Evolutionary conservation across 1,284 basidiomycete genomes (phyloP), one percentile per base, ranked within the genome.

Genomic region (Ceratobasidium sp.): DNA sequence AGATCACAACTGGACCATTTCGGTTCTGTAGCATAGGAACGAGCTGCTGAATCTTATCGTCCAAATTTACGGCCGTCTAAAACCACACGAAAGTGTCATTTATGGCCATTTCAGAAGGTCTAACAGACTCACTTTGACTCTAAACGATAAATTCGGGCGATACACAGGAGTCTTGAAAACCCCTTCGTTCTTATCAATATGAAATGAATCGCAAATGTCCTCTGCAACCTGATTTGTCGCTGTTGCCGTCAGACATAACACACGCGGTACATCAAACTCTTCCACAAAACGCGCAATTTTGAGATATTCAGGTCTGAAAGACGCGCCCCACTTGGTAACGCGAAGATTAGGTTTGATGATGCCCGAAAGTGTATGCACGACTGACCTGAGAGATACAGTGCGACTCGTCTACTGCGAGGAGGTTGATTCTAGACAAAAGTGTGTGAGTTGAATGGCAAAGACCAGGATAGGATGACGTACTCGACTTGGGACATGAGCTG

Each of bases 241-340:
- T 6, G 78, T 79, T 8, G 78, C 78, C 10, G 78, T 79, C 45
- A 79, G 54, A 58, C 78, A 79, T 26, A 79, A 54, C 26, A 68
- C 64, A 26, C 78, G 61, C 23, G 65, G 33, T 20, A 74, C 74
- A 33, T 63, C 58, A 47, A 71, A 76, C 67, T 79, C 78, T 64
- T 77, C 66, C 8, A 58, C 78, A 31, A 79, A 79, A 37, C 78
- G 73, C 20, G 78, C 78, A 37, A 79, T 77, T 37, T 79, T 79
- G 23, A 79, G 67, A 54, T 79, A 79, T 23, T 79, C 78, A 35
- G 78, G 78, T 28, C 78, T 75, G 35, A 73, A 77, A 26, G 47
- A 15, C 11, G 51, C 49, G 15, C 61, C 56, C 56, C 68, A 68
- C 66, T 61, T 10, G 45, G 20, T 31, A 61, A 26, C 47, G 45